These are phyloP conservation scores for Coprinopsis cinerea DNA, from an alignment of 768 basidiomycete species.

Conservation along the genomic window DNA sequence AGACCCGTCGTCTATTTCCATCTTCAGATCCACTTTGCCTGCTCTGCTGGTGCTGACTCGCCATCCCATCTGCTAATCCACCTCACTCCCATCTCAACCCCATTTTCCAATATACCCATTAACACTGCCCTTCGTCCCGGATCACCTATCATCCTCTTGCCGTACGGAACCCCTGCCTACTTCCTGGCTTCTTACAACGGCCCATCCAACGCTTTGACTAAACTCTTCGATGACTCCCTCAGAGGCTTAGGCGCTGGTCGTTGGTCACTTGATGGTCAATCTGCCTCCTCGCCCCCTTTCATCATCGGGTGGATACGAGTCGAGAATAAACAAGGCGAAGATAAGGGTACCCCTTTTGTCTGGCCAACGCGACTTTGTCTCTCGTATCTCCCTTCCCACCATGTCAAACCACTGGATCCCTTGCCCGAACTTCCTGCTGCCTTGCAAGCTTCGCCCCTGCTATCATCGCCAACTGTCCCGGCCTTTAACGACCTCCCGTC, in stretches of 20 bases:
- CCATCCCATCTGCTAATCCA: constrained; percentile 55
- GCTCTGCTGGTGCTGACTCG: constrained; percentile 14
- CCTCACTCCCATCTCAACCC: constrained; percentile 51
- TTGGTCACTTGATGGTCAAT: constrained; percentile 33
- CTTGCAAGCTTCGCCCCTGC: constrained; percentile 47
- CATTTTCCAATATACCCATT: constrained; percentile 45
- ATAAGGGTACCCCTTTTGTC: constrained; percentile 69
- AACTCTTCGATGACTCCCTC: constrained; percentile 60
- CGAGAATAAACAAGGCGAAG: constrained; percentile 74
- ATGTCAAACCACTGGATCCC: constrained; percentile 37
- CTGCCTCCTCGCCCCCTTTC: constrained; percentile 34
- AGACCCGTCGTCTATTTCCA: constrained; percentile 60
- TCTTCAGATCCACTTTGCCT: constrained; percentile 46
- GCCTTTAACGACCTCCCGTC: constrained; percentile 6
- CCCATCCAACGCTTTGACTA: constrained; percentile 52
- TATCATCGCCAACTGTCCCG: constrained; percentile 23
- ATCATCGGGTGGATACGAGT: constrained; percentile 71
- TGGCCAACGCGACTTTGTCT: constrained; percentile 64
- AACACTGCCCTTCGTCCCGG: constrained; percentile 39
- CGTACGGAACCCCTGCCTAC: constrained; percentile 68
- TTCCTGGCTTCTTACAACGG: constrained; percentile 67
- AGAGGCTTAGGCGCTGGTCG: constrained; percentile 54
- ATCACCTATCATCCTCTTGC: constrained; percentile 64
- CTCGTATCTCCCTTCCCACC: constrained; percentile 33
- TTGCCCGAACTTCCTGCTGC: constrained; percentile 63